Conservation (phyloP, 352 stramenopile species). For the Phytophthora idaei region DNA sequence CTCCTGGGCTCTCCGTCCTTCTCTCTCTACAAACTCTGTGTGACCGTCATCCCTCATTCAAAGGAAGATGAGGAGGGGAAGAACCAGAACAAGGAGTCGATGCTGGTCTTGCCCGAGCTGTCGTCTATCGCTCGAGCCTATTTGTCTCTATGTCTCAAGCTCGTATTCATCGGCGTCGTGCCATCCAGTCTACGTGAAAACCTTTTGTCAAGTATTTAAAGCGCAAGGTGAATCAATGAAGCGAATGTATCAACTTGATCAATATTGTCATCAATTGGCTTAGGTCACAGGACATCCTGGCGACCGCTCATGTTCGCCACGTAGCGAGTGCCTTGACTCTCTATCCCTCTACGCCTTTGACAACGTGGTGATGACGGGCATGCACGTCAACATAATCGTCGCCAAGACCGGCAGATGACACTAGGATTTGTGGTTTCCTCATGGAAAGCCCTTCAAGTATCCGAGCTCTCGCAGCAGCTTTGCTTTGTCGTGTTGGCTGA, state of each 20-base stretch:
- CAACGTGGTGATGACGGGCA: constrained; percentile 9
- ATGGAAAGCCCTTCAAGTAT: constrained; percentile 32
- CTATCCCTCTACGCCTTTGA: constrained; percentile 6
- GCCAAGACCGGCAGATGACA: constrained; percentile 11
- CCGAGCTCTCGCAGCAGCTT: constrained; percentile 6
- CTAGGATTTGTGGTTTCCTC: constrained; percentile 14
- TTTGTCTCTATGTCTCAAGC: constrained; percentile 36
- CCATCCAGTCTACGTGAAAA: constrained; percentile 26
- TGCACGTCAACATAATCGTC: constrained; percentile 5
- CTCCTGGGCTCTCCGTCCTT: constrained; percentile 17
- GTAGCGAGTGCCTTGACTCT: constrained; percentile 2
- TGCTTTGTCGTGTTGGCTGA: constrained; percentile 5
- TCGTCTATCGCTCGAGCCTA: constrained; percentile 22
- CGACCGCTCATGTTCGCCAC: constrained; percentile 1
- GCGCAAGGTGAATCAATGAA: constrained; percentile 10
- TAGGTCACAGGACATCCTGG: not conserved
- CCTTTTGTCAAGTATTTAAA: constrained; percentile 34
- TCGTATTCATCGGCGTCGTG: constrained; percentile 36
- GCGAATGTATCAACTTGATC: constrained; percentile 21
- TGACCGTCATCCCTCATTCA: constrained; percentile 40
- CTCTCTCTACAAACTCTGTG: constrained; percentile 27
- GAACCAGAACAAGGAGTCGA: constrained; percentile 19
- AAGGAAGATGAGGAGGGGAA: constrained; percentile 43
- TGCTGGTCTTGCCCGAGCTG: constrained; percentile 13
- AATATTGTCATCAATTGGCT: not conserved